Evolutionary conservation across 306 rosid genomes (phyloP), one percentile per base, ranked within the genome.

Genomic region (Glycine tomentella): DNA sequence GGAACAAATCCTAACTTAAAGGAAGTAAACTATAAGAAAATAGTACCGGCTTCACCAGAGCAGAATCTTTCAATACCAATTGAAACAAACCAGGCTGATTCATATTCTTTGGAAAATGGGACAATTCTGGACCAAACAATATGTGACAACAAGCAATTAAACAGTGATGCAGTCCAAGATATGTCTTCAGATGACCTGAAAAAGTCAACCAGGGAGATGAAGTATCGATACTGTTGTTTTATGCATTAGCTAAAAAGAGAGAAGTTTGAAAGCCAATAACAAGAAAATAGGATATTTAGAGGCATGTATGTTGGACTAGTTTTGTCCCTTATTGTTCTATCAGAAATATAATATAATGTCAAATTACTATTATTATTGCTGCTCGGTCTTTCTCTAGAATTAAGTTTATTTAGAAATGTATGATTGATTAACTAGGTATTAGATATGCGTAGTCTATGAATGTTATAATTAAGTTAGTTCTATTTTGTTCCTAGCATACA

Each of bases 1-100:
- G 84, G 84, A 84, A 71, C 84, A 51, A 87, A 84, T 88, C 84
- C 86, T 16, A 84, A 67, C 71, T 34, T 63, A 10, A 90, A 84
- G 82, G 99, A 93, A 67, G 88, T 81, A 64, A 84, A 85, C 84
- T 88, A 80, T 58, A 90, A 82, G 85, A 90, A 86, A 86, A 79
- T 93, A 62, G 93, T 87, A 70, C 94, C 93, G 36, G 85, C 92
- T 84, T 90, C 92, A 36, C 87, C 82, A 8, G 88, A 86, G 74
- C 89, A 81, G 81, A 80, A 81, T 76, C 73, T 68, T 63, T 81
- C 85, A 42, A 71, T 73, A 70, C 74, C 85, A 12, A 67, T 55
- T 49, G 88, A 86, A 52, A 79, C 61, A 63, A 76, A 74, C 31
- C 88, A 53, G 36, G 58, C 44, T 57, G 79, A 65, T 66, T 81